These are phyloP conservation scores for Solanum aculeatissimum DNA, from an alignment of 305 asterid species.

Conservation along the genomic window DNA sequence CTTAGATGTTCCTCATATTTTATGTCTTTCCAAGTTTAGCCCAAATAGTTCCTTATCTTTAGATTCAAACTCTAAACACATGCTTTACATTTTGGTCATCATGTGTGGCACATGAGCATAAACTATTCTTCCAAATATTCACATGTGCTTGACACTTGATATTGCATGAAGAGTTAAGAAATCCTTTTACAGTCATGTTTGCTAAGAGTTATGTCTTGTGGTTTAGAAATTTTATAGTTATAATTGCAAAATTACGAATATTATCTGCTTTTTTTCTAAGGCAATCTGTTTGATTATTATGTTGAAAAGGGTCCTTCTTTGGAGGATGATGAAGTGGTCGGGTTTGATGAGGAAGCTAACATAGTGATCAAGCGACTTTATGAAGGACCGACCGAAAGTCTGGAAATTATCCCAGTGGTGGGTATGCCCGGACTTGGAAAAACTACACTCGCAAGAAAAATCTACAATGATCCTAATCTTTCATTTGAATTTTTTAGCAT, in stretches of 20 bases:
- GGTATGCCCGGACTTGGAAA: conserved; percentile 73
- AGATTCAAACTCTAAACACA: too few relatives aligned
- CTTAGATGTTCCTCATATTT: too few relatives aligned
- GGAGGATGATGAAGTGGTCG: conserved; percentile 57
- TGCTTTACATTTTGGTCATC: too few relatives aligned
- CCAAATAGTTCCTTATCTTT: too few relatives aligned
- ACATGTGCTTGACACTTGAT: too few relatives aligned
- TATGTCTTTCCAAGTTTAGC: too few relatives aligned
- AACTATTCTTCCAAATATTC: too few relatives aligned
- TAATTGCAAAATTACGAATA: not conserved
- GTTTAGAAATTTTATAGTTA: not conserved
- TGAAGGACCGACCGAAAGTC: not conserved
- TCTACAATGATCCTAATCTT: conserved; percentile 25
- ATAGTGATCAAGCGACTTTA: not conserved
- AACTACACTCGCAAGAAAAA: conserved; percentile 51
- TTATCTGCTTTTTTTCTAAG: not conserved
- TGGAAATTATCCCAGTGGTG: conserved; percentile 26
- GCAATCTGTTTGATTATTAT: not conserved
- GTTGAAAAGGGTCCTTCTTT: conserved; percentile 27
- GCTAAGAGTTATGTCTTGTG: not conserved
- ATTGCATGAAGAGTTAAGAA: not conserved
- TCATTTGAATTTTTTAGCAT: conserved; percentile 30
- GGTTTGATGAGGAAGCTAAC: conserved; percentile 38
- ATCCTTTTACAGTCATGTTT: not conserved
- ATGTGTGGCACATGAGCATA: too few relatives aligned